Evolutionary conservation across 352 stramenopile genomes (phyloP).

Genomic region (Peronosclerospora sorghi): DNA sequence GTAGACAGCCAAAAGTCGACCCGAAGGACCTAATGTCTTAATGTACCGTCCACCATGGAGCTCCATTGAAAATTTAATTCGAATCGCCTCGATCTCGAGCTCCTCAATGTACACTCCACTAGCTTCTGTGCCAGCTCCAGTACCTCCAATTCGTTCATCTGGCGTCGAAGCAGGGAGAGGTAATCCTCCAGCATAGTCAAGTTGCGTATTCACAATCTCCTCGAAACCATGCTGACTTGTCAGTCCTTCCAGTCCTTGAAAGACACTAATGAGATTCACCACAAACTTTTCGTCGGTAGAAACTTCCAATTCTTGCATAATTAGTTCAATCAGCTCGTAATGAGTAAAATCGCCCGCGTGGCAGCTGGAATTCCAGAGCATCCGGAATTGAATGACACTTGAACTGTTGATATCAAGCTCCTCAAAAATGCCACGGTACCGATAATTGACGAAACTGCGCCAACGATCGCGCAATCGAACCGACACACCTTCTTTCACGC

Average conservation of each 20-base stretch:
- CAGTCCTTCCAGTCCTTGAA: conserved; percentile 73
- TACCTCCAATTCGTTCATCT: conserved; percentile 11
- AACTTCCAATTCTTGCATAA: conserved; percentile 83
- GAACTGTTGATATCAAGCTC: conserved; percentile 55
- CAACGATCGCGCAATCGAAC: conserved; percentile 76
- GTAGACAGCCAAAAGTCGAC: conserved; percentile 63
- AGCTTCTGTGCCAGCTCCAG: conserved; percentile 15
- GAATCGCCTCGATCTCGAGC: conserved; percentile 73
- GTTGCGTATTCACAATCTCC: conserved; percentile 64
- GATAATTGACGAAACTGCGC: conserved; percentile 76
- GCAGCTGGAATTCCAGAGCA: conserved; percentile 79
- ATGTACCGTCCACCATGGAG: conserved; percentile 76
- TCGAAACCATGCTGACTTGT: conserved; percentile 69
- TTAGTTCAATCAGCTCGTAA: conserved; percentile 78
- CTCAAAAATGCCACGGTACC: conserved; percentile 72
- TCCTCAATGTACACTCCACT: conserved; percentile 82
- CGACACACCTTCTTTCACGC: conserved; percentile 77
- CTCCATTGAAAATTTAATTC: conserved; percentile 82
- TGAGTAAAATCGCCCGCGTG: conserved; percentile 71
- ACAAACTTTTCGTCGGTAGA: conserved; percentile 87
- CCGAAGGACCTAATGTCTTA: conserved; percentile 69
- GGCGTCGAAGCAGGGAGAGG: conserved; percentile 7
- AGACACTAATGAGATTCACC: conserved; percentile 83
- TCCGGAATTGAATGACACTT: conserved; percentile 76
- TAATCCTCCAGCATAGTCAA: conserved; percentile 40